phyloP scores from a whole-genome alignment of 2,329 filamentous ascomycete species.

The Alternaria consortialis region DNA sequence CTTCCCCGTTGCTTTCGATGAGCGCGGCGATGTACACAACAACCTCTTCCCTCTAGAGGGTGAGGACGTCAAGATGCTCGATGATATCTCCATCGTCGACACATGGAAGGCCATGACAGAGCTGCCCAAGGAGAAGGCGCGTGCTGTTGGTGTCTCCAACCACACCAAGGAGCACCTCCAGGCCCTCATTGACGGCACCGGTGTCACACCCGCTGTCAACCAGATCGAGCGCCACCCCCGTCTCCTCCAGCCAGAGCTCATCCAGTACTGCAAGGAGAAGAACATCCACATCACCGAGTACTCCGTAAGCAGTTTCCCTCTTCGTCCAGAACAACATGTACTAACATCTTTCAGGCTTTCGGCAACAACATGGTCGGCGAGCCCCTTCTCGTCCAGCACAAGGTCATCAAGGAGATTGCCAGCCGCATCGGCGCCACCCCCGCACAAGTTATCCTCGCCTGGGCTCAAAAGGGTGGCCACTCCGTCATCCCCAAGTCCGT shows the following conservation, averaged over 20 bases:
- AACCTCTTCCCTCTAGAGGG: constrained; percentile 37
- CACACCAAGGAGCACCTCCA: constrained; percentile 55
- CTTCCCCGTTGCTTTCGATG: constrained; percentile 66
- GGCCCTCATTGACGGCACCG: constrained; percentile 60
- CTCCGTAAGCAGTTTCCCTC: constrained; percentile 23
- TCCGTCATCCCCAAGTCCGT: constrained; percentile 47
- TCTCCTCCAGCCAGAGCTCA: constrained; percentile 40
- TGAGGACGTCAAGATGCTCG: constrained; percentile 35
- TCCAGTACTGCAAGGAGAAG: constrained; percentile 42
- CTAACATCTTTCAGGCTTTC: constrained; percentile 70
- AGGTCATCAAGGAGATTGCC: constrained; percentile 73
- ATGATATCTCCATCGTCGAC: constrained; percentile 66
- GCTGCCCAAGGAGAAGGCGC: constrained; percentile 46
- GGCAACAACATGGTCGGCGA: constrained; percentile 64
- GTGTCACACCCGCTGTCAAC: constrained; percentile 40
- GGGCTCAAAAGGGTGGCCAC: constrained; percentile 74
- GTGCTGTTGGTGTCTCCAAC: constrained; percentile 43
- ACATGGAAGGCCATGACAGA: constrained; percentile 53
- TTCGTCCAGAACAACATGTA: constrained; percentile 65
- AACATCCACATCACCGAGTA: constrained; percentile 45
- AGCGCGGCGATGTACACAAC: constrained; percentile 52
- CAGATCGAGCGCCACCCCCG: constrained; percentile 45
- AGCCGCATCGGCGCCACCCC: constrained; percentile 70
- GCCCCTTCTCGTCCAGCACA: constrained; percentile 52
- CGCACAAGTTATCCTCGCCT: constrained; percentile 83